Evolutionary conservation across 2,329 filamentous ascomycete species (phyloP), one percentile per base, ranked within the genome.

Genomic region (Neophaeococcomyces mojaviensis): DNA sequence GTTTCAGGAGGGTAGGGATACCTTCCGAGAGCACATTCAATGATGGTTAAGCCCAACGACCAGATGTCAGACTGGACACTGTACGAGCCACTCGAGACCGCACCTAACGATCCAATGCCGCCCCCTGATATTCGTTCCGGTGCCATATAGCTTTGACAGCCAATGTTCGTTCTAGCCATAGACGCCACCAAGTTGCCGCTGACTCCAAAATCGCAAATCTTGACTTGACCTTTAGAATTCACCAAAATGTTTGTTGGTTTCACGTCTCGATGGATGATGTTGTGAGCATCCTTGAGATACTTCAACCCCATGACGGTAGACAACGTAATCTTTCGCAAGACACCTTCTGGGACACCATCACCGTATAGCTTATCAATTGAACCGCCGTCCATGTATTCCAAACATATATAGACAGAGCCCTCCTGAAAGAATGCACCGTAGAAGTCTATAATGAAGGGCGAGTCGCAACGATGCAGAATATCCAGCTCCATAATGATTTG

Each of bases 361-460:
- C 78, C 78, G 64, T 98, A 98, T 10, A 98, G 70, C 65, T 96
- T 96, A 72, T 98, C 92, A 61, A 97, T 89, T 31, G 89, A 97
- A 6, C 92, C 92, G 38, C 92, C 92, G 62, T 98, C 89, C 92
- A 98, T 98, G 67, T 88, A 95, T 68, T 98, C 92, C 64, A 98
- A 95, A 68, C 92, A 98, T 65, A 98, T 97, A 66, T 98, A 98
- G 1, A 98, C 92, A 0, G 92, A 92, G 22, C 92, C 90, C 69
- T 98, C 92, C 62, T 98, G 92, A 73, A 96, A 98, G 64, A 98
- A 98, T 4, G 92, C 92, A 1, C 92, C 92, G 64, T 97, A 98
- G 60, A 98, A 98, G 62, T 98, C 90, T 64, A 98, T 92, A 56
- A 98, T 97, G 66, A 90, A 95, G 0, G 92, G 90, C 2, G 88